Percentiles rank a stretch among this genome's conserved stretches.
These are phyloP conservation scores for Stipa capillata DNA, from an alignment of 176 grass and related monocot genomes.

Conservation along the genomic window DNA sequence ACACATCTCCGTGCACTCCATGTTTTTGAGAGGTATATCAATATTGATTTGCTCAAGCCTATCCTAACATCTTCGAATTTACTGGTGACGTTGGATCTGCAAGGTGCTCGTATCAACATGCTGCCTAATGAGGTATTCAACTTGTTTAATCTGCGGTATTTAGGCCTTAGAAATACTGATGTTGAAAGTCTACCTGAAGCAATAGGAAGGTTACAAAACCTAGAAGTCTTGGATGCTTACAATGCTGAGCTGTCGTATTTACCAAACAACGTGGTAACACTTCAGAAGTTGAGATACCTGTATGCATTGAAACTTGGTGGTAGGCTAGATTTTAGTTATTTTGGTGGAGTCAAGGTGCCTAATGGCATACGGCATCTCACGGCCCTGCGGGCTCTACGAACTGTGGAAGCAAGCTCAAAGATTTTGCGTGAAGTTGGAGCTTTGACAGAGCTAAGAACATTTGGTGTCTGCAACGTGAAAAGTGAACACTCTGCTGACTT, in stretches of 20 bases:
- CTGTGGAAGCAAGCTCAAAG: not conserved
- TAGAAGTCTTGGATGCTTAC: constrained; percentile 3
- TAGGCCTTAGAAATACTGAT: not conserved
- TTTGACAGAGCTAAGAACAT: constrained; percentile 16
- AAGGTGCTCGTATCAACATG: not conserved
- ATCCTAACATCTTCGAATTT: too few relatives aligned
- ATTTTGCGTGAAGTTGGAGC: not conserved
- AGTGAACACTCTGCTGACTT: not conserved
- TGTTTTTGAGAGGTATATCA: too few relatives aligned
- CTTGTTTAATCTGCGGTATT: constrained; percentile 22
- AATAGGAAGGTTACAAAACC: constrained; percentile 9
- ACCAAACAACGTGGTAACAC: constrained; percentile 4
- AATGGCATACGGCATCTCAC: constrained; percentile 10
- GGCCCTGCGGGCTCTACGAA: not conserved
- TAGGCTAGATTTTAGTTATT: rapidly evolving
- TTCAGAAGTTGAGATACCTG: constrained; percentile 11
- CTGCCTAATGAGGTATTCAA: not conserved
- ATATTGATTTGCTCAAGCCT: too few relatives aligned
- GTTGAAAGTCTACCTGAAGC: not conserved
- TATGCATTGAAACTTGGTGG: not conserved
- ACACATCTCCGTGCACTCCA: too few relatives aligned
- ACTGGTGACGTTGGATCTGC: too few relatives aligned
- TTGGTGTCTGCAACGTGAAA: not conserved
- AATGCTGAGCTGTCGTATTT: not conserved
- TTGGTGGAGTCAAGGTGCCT: not conserved